Evolutionary conservation across 768 basidiomycete species (phyloP), one percentile per base, ranked within the genome.

Genomic region (Russula earlei): DNA sequence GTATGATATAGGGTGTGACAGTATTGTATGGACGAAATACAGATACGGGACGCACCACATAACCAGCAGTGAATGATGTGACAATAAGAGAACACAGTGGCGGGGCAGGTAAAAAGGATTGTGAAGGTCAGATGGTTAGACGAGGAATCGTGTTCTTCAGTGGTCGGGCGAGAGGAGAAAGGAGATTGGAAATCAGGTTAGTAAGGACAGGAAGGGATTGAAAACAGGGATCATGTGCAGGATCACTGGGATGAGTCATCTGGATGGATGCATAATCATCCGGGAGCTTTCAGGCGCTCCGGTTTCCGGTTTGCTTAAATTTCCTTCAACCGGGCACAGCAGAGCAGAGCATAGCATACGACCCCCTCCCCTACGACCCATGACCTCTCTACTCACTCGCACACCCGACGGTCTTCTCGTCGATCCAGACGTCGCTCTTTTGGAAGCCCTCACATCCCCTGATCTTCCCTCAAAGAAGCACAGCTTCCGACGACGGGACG

Each of bases 401-500:
- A 59, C 67, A 38, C 55, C 64, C 25, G 65, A 65, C 49, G 64
- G 65, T 34, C 60, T 69, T 56, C 58, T 57, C 14, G 64, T 69
- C 19, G 58, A 66, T 45, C 71, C 77, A 19, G 86, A 89, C 65
- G 73, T 80, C 52, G 77, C 79, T 38, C 69, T 91, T 5, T 81
- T 90, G 54, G 79, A 88, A 52, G 58, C 83, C 22, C 75, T 90
- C 50, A 81, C 85, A 7, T 75, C 38, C 74, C 83, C 52, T 53
- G 67, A 75, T 46, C 68, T 71, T 29, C 63, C 68, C 27, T 56
- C 64, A 38, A 46, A 72, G 55, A 76, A 74, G 63, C 62, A 72
- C 20, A 62, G 66, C 27, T 76, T 84, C 62, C 72, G 77, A 37
- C 74, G 83, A 43, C 75, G 85, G 40, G 87, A 91, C 67, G 82